These are phyloP conservation scores for Chrysoporthe cubensis DNA, from an alignment of 2,329 filamentous ascomycete genomes.

Conservation along the genomic window DNA sequence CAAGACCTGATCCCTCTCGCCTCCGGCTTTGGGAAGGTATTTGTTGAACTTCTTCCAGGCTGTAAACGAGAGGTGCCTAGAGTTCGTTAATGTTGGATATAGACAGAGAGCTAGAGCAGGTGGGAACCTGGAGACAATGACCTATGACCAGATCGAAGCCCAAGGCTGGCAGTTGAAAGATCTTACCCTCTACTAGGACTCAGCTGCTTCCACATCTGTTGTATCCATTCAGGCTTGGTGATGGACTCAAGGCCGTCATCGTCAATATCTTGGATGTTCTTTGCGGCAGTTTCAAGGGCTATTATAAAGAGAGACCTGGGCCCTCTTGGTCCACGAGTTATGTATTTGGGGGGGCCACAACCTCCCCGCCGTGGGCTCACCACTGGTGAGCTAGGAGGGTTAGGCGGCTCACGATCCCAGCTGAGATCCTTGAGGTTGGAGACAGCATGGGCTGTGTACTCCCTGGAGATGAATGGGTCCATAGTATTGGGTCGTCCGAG, in stretches of 20 bases:
- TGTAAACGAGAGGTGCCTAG: conserved; percentile 2
- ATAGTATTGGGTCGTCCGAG: background rate
- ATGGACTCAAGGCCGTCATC: conserved; percentile 3
- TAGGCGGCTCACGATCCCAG: conserved; percentile 10
- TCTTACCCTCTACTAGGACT: background rate
- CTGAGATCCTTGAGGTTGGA: conserved; percentile 17
- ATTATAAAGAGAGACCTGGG: background rate
- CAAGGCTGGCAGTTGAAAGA: background rate
- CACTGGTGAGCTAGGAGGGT: background rate
- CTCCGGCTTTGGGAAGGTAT: background rate
- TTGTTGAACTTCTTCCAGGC: conserved; percentile 12
- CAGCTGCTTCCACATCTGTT: conserved; percentile 1
- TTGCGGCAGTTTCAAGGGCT: conserved; percentile 6
- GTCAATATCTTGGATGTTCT: background rate
- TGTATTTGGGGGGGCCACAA: too few species aligned
- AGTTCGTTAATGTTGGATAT: background rate
- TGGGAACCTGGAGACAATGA: background rate
- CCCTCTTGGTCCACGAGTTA: background rate
- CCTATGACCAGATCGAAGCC: background rate
- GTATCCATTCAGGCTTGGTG: background rate
- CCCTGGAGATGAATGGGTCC: conserved; percentile 18
- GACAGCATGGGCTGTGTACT: conserved; percentile 16
- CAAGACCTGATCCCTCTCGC: background rate
- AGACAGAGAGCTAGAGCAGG: background rate
- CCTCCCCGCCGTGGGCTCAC: background rate